Percentiles rank a stretch among this genome's conserved stretches.
Conservation (phyloP, 106 monocot genomes). For the Hemerocallis citrina region DNA sequence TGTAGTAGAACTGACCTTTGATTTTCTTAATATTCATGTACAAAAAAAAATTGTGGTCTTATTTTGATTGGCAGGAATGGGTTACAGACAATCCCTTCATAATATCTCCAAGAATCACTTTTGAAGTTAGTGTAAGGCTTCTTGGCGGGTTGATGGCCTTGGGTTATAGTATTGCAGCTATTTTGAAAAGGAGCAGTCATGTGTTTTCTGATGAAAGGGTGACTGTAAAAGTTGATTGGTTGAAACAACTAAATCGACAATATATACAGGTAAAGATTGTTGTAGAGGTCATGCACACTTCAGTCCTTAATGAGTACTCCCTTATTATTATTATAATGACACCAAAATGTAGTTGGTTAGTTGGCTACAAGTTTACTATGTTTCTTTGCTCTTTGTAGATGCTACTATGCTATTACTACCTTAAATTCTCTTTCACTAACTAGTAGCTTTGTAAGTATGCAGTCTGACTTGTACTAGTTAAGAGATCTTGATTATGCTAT, state of each 20-base stretch:
- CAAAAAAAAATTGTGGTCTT: not conserved
- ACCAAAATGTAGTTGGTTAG: not conserved
- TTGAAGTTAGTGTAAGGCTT: conserved; percentile 93
- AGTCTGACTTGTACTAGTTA: too few relatives aligned
- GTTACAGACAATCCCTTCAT: conserved; percentile 88
- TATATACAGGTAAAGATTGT: conserved; percentile 71
- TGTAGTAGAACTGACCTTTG: not conserved
- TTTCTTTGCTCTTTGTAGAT: too few relatives aligned
- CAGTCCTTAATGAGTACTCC: not conserved
- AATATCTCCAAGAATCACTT: conserved; percentile 91
- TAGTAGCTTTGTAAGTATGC: too few relatives aligned
- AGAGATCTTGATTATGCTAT: too few relatives aligned
- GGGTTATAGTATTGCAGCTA: conserved; percentile 84
- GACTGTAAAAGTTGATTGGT: conserved; percentile 79
- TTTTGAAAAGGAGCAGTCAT: conserved; percentile 81
- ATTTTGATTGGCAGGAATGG: conserved; percentile 57
- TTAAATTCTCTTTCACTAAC: too few relatives aligned
- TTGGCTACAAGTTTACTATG: too few relatives aligned
- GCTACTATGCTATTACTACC: too few relatives aligned
- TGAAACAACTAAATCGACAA: conserved; percentile 74
- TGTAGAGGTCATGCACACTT: not conserved
- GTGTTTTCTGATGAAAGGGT: conserved; percentile 75
- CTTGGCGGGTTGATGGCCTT: conserved; percentile 94
- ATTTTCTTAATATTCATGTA: not conserved
- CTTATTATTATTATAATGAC: not conserved